Evolutionary conservation across 1,284 basidiomycete genomes (phyloP), one percentile per base, ranked within the genome.

Genomic region (Sanghuangporus sanghuang): DNA sequence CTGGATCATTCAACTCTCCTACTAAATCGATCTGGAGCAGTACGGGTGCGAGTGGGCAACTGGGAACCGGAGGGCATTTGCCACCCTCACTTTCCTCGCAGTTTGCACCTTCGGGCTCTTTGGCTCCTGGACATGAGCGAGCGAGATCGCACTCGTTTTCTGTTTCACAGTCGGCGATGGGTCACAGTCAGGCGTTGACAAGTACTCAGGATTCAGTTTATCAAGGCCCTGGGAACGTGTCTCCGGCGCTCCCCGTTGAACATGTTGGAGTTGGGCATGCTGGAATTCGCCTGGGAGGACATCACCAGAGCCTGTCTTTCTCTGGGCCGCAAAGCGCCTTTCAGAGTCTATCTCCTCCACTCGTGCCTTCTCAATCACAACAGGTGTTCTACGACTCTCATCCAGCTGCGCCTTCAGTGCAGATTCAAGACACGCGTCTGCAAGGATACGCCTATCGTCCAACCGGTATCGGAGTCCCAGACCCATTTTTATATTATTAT

Each of bases 11-110:
- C 0, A 67, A 67, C 16, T 64, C 66, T 9, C 62, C 68, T 18
- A 57, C 66, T 21, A 66, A 63, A 9, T 75, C 73, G 3, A 74
- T 74, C n/a, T 75, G 73, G 73, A 70, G 72, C 12, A 70, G 54
- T 21, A 63, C 57, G 27, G 5, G 21, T 46, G 21, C 44, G 9
- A 38, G 38, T 53, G 27, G 44, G 36, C 23, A 63, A 52, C n/a
- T 57, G 57, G 52, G 52, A 39, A 11, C 12, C 6, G 21, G 12
- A 14, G 18, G 36, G 3, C 40, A 54, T 36, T 12, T 35, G 9
- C 27, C 49, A 44, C 35, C 48, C 27, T 40, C 54, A 32, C n/a
- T 16, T 16, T 32, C 27, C 5, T 52, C 62, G 35, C 44, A 49
- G 42, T 61, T 38, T 27, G 44, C 38, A 8, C 23, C 46, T 49